phyloP scores from a whole-genome alignment of 306 rosid genomes.

The Acacia acuminata region DNA sequence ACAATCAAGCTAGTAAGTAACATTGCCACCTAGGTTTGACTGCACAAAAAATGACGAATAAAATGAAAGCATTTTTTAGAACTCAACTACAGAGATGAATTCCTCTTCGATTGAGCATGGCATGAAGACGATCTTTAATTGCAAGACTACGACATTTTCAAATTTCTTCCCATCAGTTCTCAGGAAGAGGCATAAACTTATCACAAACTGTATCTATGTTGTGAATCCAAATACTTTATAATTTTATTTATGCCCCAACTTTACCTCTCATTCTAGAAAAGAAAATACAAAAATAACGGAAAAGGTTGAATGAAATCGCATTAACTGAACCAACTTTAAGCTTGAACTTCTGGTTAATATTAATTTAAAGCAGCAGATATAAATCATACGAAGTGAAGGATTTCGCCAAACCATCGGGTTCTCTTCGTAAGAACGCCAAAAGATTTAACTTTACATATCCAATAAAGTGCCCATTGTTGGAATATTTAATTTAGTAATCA shows the following conservation, averaged over 20 bases:
- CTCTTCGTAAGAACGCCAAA: conserved; percentile 2
- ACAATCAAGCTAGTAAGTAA: neutral
- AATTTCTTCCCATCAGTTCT: neutral
- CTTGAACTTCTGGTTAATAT: conserved; percentile 1
- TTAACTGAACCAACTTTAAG: conserved; percentile 13
- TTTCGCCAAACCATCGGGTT: conserved; percentile 21
- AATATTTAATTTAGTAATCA: too few species aligned
- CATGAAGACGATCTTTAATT: neutral
- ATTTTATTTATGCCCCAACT: neutral
- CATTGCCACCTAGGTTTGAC: conserved; percentile 24
- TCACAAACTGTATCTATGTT: neutral
- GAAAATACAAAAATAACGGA: neutral
- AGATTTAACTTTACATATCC: neutral
- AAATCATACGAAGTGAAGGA: conserved; percentile 15
- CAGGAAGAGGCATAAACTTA: neutral
- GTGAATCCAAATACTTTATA: conserved; percentile 5
- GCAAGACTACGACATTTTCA: neutral
- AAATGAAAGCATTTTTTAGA: neutral
- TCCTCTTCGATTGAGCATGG: conserved; percentile 1
- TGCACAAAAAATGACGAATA: neutral
- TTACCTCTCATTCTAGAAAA: neutral
- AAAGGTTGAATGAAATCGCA: conserved; percentile 20
- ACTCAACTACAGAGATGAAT: neutral
- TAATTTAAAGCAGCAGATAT: conserved; percentile 23
- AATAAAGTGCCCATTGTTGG: neutral